Conservation (phyloP, 345 rosid genomes). For the Populus euphratica region DNA sequence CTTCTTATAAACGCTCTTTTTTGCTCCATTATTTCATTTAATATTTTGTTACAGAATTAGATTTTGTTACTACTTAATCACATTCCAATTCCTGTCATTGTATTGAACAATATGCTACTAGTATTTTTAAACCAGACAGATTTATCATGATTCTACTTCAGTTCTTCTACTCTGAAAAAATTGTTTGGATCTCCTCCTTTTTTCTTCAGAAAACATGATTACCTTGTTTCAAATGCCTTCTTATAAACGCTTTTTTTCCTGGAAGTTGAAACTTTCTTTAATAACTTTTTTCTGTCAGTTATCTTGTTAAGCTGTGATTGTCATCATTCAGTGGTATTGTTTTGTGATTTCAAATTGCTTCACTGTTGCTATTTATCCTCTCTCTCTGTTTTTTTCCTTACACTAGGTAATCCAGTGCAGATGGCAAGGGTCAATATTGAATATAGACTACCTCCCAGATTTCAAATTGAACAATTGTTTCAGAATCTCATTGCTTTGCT, state of each 20-base stretch:
- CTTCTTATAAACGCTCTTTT: background rate
- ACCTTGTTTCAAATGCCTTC: background rate
- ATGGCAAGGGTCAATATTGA: slow-evolving; percentile 60
- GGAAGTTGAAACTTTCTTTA: background rate
- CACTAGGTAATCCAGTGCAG: slow-evolving; percentile 70
- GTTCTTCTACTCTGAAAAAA: background rate
- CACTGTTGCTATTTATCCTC: background rate
- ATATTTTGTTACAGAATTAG: background rate
- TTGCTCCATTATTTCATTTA: background rate
- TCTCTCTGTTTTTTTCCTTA: slow-evolving; percentile 5
- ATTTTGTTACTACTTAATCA: background rate
- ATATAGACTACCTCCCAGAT: slow-evolving; percentile 42
- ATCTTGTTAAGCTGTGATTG: background rate
- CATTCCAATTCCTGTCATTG: background rate
- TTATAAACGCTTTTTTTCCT: background rate
- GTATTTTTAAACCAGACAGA: background rate
- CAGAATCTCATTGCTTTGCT: slow-evolving; percentile 56
- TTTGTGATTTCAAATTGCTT: background rate
- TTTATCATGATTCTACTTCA: background rate
- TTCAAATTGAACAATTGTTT: slow-evolving; percentile 45
- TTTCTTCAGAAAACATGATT: background rate
- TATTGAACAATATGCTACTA: background rate
- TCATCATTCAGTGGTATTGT: background rate
- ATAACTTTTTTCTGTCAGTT: background rate
- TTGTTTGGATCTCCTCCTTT: background rate